Conservation (phyloP, 2,329 filamentous ascomycete species). For the Fusarium setosum region DNA sequence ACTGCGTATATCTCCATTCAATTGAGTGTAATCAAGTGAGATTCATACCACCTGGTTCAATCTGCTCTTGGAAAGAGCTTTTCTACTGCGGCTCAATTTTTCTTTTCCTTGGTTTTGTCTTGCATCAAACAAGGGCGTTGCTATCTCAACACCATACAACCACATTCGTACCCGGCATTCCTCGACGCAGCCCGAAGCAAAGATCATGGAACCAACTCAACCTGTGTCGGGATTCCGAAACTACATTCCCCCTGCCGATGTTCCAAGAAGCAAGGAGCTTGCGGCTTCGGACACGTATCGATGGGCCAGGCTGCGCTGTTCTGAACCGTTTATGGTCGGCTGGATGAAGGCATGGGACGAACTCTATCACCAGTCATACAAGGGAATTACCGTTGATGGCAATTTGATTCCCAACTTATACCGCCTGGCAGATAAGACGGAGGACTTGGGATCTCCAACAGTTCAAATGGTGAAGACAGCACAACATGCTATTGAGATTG, state of each 20-base stretch:
- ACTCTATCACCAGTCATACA: slow-evolving; percentile 12
- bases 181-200: background rate
- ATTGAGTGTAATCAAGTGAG: background rate
- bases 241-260: slow-evolving; percentile 19
- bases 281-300: slow-evolving; percentile 23
- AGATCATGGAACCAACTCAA: slow-evolving; percentile 1
- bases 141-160: background rate
- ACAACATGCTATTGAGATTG: slow-evolving; percentile 1
- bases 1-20: background rate
- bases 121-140: background rate
- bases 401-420: slow-evolving; percentile 5
- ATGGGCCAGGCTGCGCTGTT: slow-evolving; percentile 21
- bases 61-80: too few relatives aligned
- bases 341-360: slow-evolving; percentile 27
- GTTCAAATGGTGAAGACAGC: background rate
- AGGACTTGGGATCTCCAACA: slow-evolving; percentile 15
- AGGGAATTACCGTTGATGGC: slow-evolving; percentile 21
- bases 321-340: slow-evolving; percentile 29
- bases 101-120: too few relatives aligned
- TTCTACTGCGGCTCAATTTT: background rate
- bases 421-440: slow-evolving; percentile 6
- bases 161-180: background rate
- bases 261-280: slow-evolving; percentile 18
- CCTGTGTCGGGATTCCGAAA: slow-evolving; percentile 16
- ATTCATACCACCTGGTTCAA: background rate